Evolutionary conservation across 2,329 filamentous ascomycete species (phyloP).

Genomic region (Aspergillus costaricaensis): DNA sequence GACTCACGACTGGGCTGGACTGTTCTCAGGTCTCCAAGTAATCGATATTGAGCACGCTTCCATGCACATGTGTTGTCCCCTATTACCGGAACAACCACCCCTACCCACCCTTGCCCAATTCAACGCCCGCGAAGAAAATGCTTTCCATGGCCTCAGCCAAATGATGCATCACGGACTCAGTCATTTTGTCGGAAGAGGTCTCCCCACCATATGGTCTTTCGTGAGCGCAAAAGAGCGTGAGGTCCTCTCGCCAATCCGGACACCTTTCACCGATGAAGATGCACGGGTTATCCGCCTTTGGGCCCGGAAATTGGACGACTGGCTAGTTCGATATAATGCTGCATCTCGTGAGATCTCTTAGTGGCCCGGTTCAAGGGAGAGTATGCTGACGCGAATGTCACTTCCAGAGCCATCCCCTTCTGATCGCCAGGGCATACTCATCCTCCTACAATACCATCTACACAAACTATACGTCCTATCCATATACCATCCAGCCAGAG

Average conservation of each 20-base stretch:
- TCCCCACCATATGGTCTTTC: conserved; percentile 34
- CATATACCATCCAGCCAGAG: conserved; percentile 33
- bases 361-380: neutral
- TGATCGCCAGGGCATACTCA: conserved; percentile 33
- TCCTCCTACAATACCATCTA: conserved; percentile 34
- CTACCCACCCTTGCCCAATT: conserved; percentile 21
- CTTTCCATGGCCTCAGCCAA: conserved; percentile 30
- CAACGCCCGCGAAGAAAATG: conserved; percentile 25
- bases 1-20: conserved; percentile 24
- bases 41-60: conserved; percentile 36
- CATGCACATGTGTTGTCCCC: conserved; percentile 34
- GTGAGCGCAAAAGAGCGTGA: conserved; percentile 24
- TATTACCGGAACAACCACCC: conserved; percentile 29
- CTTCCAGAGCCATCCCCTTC: conserved; percentile 29
- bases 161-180: conserved; percentile 35
- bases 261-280: conserved; percentile 30
- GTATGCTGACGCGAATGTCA: too few species aligned
- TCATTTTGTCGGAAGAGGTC: conserved; percentile 32
- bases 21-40: conserved; percentile 33
- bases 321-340: conserved; percentile 33
- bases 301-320: conserved; percentile 32
- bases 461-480: conserved; percentile 35
- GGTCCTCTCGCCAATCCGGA: conserved; percentile 12
- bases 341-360: conserved; percentile 23
- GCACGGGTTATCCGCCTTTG: conserved; percentile 31